Percentiles rank a stretch among this genome's conserved stretches.
These are phyloP conservation scores for Rhynchospora pubera DNA, from an alignment of 176 grass and related monocot genomes.

Conservation along the genomic window DNA sequence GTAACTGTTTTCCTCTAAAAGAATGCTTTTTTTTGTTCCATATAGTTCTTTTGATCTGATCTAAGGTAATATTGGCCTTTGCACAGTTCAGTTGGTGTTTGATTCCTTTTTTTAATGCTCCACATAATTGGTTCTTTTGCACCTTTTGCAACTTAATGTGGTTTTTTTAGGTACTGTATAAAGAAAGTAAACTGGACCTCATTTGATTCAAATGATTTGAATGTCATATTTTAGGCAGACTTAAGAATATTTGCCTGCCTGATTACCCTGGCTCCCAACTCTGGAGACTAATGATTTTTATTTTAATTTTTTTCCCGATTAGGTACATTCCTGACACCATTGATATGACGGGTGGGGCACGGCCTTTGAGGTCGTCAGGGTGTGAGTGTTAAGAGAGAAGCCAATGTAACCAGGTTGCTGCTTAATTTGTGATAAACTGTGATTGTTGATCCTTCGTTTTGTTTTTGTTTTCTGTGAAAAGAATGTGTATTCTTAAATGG, in stretches of 20 bases:
- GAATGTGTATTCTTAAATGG: slow-evolving; percentile 2
- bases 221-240: background rate
- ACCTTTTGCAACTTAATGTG: background rate
- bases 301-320: slow-evolving; percentile 12
- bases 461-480: background rate
- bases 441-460: slow-evolving; percentile 20
- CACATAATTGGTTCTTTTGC: background rate
- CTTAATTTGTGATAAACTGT: slow-evolving; percentile 21
- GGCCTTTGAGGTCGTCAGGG: slow-evolving; percentile 44
- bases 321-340: slow-evolving; percentile 85
- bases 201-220: background rate
- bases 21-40: background rate
- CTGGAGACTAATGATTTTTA: slow-evolving; percentile 4
- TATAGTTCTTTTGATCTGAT: background rate
- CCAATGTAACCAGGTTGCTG: background rate
- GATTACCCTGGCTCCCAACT: background rate
- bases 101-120: background rate
- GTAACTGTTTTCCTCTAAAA: background rate
- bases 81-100: background rate
- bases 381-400: slow-evolving; percentile 46
- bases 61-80: background rate
- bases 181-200: background rate
- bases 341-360: slow-evolving; percentile 46
- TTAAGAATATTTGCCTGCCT: background rate
- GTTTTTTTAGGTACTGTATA: background rate